Base-by-base conservation (phyloP, 805 yeast species). In the Candida taoyuanica region DNA sequence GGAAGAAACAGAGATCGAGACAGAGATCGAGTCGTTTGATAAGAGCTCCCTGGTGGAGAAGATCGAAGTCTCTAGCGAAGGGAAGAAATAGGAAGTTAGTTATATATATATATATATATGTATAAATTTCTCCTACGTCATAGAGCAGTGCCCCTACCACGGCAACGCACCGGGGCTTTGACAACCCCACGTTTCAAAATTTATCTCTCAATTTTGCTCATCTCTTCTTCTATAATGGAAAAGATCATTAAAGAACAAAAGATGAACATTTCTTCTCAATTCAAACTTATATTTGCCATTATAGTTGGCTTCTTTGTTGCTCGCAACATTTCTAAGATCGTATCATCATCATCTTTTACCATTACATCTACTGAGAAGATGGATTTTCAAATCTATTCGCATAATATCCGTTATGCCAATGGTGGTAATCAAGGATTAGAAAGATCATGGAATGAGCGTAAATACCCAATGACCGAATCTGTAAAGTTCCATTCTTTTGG, bases 361-460 rank as follows among this genome's bases (percentile, higher is more conserved):
- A n/a, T 23, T 24, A 20, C 42, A 31, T 11, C 24, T 21, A 21
- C n/a, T n/a, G n/a, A n/a, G n/a, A n/a, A n/a, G n/a, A n/a, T 21
- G 24, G 26, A 29, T 9, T 27, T 52, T 20, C 49, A 46, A 25
- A 37, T 52, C 1, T 71, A 70, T 48, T 63, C 72, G 17, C 66
- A 72, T 46, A 72, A 72, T 45, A 67, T 72, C 34, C 54, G 78
- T 23, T 68, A 53, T 40, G 76, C 70, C 42, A 68, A 68, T 47
- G 45, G 38, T 16, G 43, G 53, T 18, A 54, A 58, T 0, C 65
- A 50, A 29, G 44, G 52, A 6, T 65, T 64, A 13, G 82, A 76
- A 49, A 47, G 50, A 36, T 63, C 64, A 1, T 76, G 81, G 81
- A 42, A 43, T 4, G 56, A 48, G 14, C 63, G 81, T 24, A 62